These are phyloP conservation scores for Pseudogymnoascus sp. DNA, from an alignment of 2,329 filamentous ascomycete species.

Conservation along the genomic window DNA sequence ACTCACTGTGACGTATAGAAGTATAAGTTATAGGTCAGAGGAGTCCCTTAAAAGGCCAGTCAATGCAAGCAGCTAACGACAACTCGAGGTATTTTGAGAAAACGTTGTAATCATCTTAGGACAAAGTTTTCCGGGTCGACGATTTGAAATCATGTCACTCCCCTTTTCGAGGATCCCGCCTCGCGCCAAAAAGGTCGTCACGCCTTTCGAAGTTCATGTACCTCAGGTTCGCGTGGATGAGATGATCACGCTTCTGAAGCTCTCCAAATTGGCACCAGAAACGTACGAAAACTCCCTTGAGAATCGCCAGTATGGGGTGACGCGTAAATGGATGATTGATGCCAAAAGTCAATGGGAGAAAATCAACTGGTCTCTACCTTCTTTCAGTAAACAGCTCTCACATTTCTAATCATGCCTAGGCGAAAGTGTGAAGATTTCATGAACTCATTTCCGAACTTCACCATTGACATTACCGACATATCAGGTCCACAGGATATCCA, in stretches of 20 bases:
- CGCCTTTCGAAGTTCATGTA: conserved; percentile 26
- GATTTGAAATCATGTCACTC: too few species aligned
- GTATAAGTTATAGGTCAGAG: too few species aligned
- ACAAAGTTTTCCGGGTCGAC: too few species aligned
- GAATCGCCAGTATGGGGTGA: conserved; percentile 13
- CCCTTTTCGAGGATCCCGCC: too few species aligned
- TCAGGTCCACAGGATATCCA: conserved; percentile 38
- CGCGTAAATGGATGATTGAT: conserved; percentile 13
- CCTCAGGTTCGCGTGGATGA: conserved; percentile 39
- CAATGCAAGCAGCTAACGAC: too few species aligned
- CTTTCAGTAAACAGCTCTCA: not conserved
- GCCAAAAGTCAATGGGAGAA: conserved; percentile 13
- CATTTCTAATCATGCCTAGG: not conserved
- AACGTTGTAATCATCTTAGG: too few species aligned
- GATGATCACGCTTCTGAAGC: conserved; percentile 28
- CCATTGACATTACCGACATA: conserved; percentile 32
- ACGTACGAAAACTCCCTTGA: conserved; percentile 16
- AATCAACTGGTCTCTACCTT: conserved; percentile 13
- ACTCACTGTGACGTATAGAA: too few species aligned
- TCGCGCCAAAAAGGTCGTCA: too few species aligned
- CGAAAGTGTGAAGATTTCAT: conserved; percentile 25
- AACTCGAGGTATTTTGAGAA: too few species aligned
- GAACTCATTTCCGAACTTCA: conserved; percentile 45
- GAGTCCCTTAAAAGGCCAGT: too few species aligned
- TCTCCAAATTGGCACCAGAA: conserved; percentile 13